Percentiles rank a stretch among this genome's conserved stretches.
These are phyloP conservation scores for Diaporthe citri DNA, from an alignment of 2,329 filamentous ascomycete genomes.

Conservation along the genomic window DNA sequence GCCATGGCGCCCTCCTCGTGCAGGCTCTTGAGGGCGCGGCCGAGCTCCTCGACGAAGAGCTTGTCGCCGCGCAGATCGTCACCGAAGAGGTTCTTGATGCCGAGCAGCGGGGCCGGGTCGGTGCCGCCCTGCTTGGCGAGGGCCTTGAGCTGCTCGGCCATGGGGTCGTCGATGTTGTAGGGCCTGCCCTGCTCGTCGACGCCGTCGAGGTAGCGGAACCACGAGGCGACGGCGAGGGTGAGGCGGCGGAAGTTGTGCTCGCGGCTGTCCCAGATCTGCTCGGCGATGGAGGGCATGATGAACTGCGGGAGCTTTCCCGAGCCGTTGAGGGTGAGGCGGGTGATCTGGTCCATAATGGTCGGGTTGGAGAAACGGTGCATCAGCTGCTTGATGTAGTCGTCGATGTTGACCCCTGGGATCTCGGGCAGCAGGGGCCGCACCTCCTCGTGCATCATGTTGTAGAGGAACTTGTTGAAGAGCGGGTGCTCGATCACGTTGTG, in stretches of 20 bases:
- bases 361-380: constrained; percentile 69
- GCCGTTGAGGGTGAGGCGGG: constrained; percentile 63
- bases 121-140: constrained; percentile 58
- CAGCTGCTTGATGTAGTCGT: constrained; percentile 65
- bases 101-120: constrained; percentile 57
- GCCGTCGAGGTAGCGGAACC: constrained; percentile 66
- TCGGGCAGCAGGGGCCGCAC: constrained; percentile 65
- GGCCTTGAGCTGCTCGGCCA: constrained; percentile 61
- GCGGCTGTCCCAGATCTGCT: constrained; percentile 58
- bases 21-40: constrained; percentile 61
- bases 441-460: constrained; percentile 68
- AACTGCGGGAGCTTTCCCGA: constrained; percentile 68
- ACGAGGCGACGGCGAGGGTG: constrained; percentile 61
- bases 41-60: constrained; percentile 61
- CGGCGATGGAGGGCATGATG: constrained; percentile 62
- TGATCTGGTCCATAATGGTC: constrained; percentile 67
- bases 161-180: constrained; percentile 60
- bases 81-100: constrained; percentile 62
- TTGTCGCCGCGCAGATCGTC: constrained; percentile 63
- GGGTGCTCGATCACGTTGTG: constrained; percentile 66
- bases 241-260: constrained; percentile 60
- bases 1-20: constrained; percentile 61
- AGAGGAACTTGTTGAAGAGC: constrained; percentile 60
- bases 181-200: constrained; percentile 60
- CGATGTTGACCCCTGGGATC: constrained; percentile 63